Base-by-base conservation (phyloP, 495 filamentous ascomycete species). In the Tricharina praecox region DNA sequence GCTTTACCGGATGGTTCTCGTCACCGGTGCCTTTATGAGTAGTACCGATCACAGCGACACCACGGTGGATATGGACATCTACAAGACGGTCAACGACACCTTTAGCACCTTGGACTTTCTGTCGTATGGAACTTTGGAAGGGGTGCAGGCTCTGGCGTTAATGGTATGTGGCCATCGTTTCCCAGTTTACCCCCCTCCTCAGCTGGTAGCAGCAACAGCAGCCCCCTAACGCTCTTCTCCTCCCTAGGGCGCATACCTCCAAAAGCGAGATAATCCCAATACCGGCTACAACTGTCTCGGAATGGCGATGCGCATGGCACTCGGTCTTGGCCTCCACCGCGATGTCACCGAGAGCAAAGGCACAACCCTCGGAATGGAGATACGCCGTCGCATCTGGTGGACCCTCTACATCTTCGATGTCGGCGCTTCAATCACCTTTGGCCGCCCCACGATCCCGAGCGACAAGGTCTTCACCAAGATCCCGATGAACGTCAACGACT, bases 201-300 rank as follows among this genome's bases (percentile, higher is more conserved):
- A 15, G 36, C 7, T 5, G 7, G 16, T 5, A 39, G 8, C 19
- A 21, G 36, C 36, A 39, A 39, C n/a, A 44, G 41, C 18, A 10
- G 25, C 41, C 4, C 18, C 3, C 18, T 16, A n/a, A n/a, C n/a
- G n/a, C n/a, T n/a, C n/a, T n/a, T 45, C 21, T 44, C 35, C 1
- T 58, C 46, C 49, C 45, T 51, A 72, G 53, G 70, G 70, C 40
- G 70, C 74, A 46, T 71, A 71, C 54, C 64, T 67, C 2, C 71
- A 75, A 54, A 75, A 74, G 52, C 60, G 70, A 23, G 67, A 73
- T 51, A 70, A 73, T 47, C 72, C 70, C 10, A 74, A 75, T 47
- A 71, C 70, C 0, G 70, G 70, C 8, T 75, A 70, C 61, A 75
- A 66, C 49, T 56, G 63, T 35, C 48, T 65, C 16, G 67, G 68